phyloP scores from a whole-genome alignment of 768 basidiomycete species.

The Pulveroboletus frians region DNA sequence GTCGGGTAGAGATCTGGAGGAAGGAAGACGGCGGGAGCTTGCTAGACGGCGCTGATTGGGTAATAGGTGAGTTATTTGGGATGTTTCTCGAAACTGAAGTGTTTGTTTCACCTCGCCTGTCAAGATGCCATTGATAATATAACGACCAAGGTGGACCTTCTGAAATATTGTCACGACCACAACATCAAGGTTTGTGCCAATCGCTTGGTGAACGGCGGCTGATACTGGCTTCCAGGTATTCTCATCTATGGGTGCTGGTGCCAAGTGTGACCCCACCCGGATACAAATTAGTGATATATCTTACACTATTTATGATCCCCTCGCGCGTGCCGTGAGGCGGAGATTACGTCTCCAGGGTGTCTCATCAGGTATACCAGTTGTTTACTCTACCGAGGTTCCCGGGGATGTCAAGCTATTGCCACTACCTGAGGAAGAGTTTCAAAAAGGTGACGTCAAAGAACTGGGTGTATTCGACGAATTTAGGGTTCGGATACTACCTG shows the following conservation, averaged over 20 bases:
- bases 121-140: constrained; percentile 98
- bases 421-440: constrained; percentile 85
- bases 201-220: background rate
- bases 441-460: constrained; percentile 85
- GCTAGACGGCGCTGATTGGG: constrained; percentile 88
- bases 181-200: constrained; percentile 59
- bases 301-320: constrained; percentile 86
- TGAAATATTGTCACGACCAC: constrained; percentile 80
- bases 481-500: constrained; percentile 88
- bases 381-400: constrained; percentile 94
- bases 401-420: constrained; percentile 85
- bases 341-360: constrained; percentile 63
- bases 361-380: constrained; percentile 71
- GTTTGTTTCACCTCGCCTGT: constrained; percentile 4
- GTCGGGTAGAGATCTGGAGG: constrained; percentile 79
- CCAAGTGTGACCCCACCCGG: constrained; percentile 91
- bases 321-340: constrained; percentile 85
- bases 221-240: constrained; percentile 55
- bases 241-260: constrained; percentile 95
- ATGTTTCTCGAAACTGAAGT: background rate
- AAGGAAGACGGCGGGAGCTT: constrained; percentile 72
- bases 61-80: constrained; percentile 58
- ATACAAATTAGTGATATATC: constrained; percentile 96
- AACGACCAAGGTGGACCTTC: constrained; percentile 89
- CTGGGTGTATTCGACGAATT: constrained; percentile 89